Evolutionary conservation across 23 red algal genomes (phyloP).

Genomic region (Cyanidioschyzon merolae): DNA sequence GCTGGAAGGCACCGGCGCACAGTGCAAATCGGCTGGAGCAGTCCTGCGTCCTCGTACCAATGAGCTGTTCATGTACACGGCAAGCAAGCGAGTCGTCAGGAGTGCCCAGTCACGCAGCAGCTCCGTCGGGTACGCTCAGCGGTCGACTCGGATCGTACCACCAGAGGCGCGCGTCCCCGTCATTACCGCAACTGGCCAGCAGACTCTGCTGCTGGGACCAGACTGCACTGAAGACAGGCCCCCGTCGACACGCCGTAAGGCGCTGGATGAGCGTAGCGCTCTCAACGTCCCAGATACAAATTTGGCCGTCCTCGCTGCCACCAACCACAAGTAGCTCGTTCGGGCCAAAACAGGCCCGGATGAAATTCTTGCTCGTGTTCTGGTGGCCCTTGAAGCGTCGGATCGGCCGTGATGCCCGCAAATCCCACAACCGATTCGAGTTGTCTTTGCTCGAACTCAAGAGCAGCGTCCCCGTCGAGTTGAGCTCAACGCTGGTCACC

Average conservation of each 20-base stretch:
- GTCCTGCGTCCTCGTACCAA: too few relatives aligned
- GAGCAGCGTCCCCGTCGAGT: slow-evolving; percentile 61
- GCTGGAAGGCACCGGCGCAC: too few relatives aligned
- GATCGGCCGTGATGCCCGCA: slow-evolving; percentile 49
- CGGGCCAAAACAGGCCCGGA: slow-evolving; percentile 73
- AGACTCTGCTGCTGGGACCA: slow-evolving; percentile 85
- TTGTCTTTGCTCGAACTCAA: slow-evolving; percentile 95
- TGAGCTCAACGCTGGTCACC: slow-evolving; percentile 86
- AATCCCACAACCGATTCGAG: slow-evolving; percentile 96
- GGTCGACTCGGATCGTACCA: slow-evolving; percentile 43
- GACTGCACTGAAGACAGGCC: slow-evolving; percentile 57
- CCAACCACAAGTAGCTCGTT: slow-evolving; percentile 75
- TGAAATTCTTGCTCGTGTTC: slow-evolving; percentile 99
- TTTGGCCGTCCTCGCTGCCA: slow-evolving; percentile 73
- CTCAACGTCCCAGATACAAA: slow-evolving; percentile 96
- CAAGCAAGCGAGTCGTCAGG: too few relatives aligned
- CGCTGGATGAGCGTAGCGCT: slow-evolving; percentile 57
- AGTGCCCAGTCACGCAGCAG: too few relatives aligned
- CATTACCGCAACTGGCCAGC: slow-evolving; percentile 73
- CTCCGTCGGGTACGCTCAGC: not conserved
- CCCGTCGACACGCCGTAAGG: slow-evolving; percentile 42
- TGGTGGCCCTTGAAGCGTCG: slow-evolving; percentile 97
- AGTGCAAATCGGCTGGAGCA: too few relatives aligned
- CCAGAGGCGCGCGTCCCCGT: slow-evolving; percentile 61
- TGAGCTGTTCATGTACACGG: too few relatives aligned